These are phyloP conservation scores for Themeda triandra DNA, from an alignment of 176 grass and related monocot genomes.

Conservation along the genomic window DNA sequence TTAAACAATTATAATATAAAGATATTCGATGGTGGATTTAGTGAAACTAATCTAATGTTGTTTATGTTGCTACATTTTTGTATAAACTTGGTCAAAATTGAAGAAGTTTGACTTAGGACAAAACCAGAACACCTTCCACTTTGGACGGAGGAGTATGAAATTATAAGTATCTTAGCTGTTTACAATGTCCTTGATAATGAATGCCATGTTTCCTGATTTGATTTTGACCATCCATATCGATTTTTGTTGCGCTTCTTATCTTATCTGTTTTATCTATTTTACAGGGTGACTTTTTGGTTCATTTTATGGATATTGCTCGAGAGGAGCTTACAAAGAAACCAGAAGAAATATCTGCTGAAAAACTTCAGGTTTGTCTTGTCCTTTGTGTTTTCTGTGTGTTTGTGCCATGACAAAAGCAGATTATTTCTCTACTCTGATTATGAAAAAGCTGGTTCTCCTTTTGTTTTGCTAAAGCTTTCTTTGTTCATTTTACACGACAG, in stretches of 20 bases:
- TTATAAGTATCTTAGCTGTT: background rate
- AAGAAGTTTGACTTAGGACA: background rate
- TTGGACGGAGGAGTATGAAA: background rate
- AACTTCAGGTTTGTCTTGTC: slow-evolving; percentile 73
- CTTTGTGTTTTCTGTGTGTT: slow-evolving; percentile 7
- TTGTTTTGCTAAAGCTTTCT: slow-evolving; percentile 31
- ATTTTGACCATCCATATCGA: slow-evolving; percentile 23
- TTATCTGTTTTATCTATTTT: slow-evolving; percentile 34
- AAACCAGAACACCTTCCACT: background rate
- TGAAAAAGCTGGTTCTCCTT: background rate
- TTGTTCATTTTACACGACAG: slow-evolving; percentile 44
- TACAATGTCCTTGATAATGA: background rate
- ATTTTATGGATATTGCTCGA: slow-evolving; percentile 99
- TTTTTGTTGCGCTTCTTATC: slow-evolving; percentile 26
- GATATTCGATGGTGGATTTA: background rate
- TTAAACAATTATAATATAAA: background rate
- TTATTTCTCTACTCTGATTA: slow-evolving; percentile 4
- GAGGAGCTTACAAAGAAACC: slow-evolving; percentile 92
- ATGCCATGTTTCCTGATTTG: slow-evolving; percentile 3
- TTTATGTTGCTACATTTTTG: background rate
- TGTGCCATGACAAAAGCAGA: background rate
- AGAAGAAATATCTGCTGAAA: slow-evolving; percentile 92
- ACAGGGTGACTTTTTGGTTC: slow-evolving; percentile 99
- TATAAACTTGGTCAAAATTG: background rate
- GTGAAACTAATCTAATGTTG: background rate